Evolutionary conservation across 2,329 filamentous ascomycete species (phyloP).

Genomic region (Ciborinia camelliae): DNA sequence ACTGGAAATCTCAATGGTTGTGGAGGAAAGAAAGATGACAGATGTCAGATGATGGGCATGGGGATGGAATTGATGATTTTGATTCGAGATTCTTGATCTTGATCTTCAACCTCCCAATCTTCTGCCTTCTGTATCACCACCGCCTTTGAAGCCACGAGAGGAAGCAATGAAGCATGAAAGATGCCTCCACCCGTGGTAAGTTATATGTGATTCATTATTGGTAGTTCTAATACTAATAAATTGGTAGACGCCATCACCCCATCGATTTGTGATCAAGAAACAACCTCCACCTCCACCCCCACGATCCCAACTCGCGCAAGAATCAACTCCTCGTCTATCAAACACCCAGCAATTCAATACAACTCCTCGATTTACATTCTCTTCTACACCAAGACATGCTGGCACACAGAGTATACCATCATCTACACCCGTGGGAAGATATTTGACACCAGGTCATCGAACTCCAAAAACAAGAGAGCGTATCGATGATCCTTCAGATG

Average conservation of each 20-base stretch:
- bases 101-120: neutral
- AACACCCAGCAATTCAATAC: slow-evolving; percentile 36
- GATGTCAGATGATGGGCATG: neutral
- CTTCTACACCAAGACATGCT: slow-evolving; percentile 33
- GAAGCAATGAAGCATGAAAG: slow-evolving; percentile 10
- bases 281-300: slow-evolving; percentile 24
- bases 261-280: slow-evolving; percentile 39
- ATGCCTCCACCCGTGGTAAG: slow-evolving; percentile 39
- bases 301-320: slow-evolving; percentile 28
- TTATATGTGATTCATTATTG: neutral
- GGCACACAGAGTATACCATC: slow-evolving; percentile 27
- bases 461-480: slow-evolving; percentile 25
- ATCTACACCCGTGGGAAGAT: slow-evolving; percentile 33
- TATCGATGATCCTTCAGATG: slow-evolving; percentile 27
- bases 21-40: neutral
- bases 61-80: neutral
- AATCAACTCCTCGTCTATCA: slow-evolving; percentile 28
- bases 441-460: slow-evolving; percentile 30
- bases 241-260: slow-evolving; percentile 39
- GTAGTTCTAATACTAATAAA: slow-evolving; percentile 20
- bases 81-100: neutral
- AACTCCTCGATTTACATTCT: slow-evolving; percentile 37
- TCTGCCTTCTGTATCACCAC: neutral
- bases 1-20: neutral
- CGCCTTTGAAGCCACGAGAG: neutral